Percentiles rank a stretch among this genome's conserved stretches.
Evolutionary conservation across 352 stramenopile genomes (phyloP).

Genomic region (Vaucheria bursata): DNA sequence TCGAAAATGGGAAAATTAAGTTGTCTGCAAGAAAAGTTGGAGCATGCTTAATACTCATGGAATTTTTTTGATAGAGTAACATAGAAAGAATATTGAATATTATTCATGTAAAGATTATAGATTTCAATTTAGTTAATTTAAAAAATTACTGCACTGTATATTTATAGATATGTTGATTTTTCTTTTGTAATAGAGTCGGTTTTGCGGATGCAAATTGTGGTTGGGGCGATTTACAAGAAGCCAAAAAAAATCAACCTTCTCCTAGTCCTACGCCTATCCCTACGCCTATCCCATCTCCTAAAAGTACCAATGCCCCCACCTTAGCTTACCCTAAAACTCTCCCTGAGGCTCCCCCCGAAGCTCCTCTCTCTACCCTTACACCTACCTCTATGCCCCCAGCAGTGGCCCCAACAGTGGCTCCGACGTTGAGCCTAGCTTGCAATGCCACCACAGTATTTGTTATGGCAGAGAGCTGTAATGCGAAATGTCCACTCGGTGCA

Average conservation of each 20-base stretch:
- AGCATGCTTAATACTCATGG: neutral
- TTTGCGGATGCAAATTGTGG: conserved; percentile 41
- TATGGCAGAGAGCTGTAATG: conserved; percentile 21
- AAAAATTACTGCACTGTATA: neutral
- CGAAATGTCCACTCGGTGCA: conserved; percentile 17
- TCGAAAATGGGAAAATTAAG: neutral
- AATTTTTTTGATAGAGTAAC: neutral
- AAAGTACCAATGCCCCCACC: too few species aligned
- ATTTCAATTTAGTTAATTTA: neutral
- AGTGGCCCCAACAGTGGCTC: neutral
- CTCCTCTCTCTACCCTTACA: neutral
- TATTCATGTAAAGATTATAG: neutral
- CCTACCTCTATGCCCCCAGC: neutral
- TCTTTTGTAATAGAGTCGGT: conserved; percentile 10
- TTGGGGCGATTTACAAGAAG: conserved; percentile 9
- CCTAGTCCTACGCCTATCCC: too few species aligned
- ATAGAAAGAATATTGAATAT: neutral
- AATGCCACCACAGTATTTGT: neutral
- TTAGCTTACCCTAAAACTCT: too few species aligned
- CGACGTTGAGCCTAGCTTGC: too few species aligned
- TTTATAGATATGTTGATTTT: neutral
- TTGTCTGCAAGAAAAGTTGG: neutral
- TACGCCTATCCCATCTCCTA: too few species aligned
- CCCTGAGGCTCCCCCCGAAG: too few species aligned
- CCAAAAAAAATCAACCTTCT: neutral